Evolutionary conservation across 176 grass and related monocot genomes (phyloP), one percentile per base, ranked within the genome.

Genomic region (Poa annua): DNA sequence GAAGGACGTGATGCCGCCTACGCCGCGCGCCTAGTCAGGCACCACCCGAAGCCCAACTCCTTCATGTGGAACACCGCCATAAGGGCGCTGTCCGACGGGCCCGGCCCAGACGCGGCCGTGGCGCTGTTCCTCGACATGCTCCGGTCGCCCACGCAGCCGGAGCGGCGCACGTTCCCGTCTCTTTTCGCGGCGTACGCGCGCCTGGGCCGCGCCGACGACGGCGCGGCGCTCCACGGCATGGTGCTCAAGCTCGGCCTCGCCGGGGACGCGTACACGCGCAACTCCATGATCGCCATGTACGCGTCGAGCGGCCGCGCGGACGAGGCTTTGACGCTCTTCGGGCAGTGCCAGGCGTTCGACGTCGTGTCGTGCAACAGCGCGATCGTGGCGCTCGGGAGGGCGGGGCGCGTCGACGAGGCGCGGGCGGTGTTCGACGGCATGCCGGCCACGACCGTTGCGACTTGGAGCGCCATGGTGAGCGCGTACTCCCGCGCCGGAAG

Each of bases 1-100:
- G 59, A 86, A 24, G 85, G 84, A 3, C 77, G 71, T 8, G 78
- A 97, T 49, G 74, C 79, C 19, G 21, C 73, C 78, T 89, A 93
- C 50, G 89, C 85, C 57, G 54, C 72, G 51, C 85, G 82, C 76
- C 66, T 94, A 66, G 71, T 97, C 35, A 84, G 82, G 66, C 80
- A 93, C 70, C 86, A 87, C 70, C 89, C 78, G 47, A 24, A 24
- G 19, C 84, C 86, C 38, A 97, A 93, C 71, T 63, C 94, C 44
- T 97, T 94, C 85, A 94, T 90, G 91, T 97, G 83, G 83, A 91
- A 93, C 81, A 88, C 87, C 82, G 72, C 87, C 71, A 97, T 97
- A 21, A 33, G 91, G 20, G 89, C 81, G 29, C 79, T 97, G 14
- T 84, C 91, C 62, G 81, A 88, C 24, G 84, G 89, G 16, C 81